Percentiles rank a stretch among this genome's conserved stretches.
Evolutionary conservation across 345 rosid species (phyloP).

Genomic region (Hypericum perforatum): DNA sequence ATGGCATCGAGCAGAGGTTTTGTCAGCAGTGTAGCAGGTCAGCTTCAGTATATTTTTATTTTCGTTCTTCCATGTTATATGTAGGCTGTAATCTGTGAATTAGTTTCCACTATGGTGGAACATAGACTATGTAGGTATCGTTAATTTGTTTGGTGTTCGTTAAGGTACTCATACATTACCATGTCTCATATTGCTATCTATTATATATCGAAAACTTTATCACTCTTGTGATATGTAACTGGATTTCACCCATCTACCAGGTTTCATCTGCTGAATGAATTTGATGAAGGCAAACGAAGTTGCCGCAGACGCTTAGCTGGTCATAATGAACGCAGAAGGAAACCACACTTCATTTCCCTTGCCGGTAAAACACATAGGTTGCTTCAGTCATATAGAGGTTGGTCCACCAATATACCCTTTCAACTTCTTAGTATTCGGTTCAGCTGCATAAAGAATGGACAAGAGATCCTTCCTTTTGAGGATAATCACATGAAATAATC

Average conservation of each 20-base stretch:
- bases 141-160: no score
- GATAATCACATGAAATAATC: no score
- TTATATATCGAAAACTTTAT: no score
- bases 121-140: no score
- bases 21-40: constrained; percentile 65
- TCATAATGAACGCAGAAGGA: constrained; percentile 35
- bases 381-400: constrained; percentile 26
- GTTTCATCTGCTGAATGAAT: constrained; percentile 36
- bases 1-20: constrained; percentile 46
- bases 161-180: no score
- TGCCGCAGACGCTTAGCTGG: constrained; percentile 41
- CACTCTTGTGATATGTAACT: no score
- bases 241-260: constrained; percentile 5
- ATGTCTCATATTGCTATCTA: no score
- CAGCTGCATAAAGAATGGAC: background rate
- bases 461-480: no score
- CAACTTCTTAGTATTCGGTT: background rate
- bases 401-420: constrained; percentile 2
- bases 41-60: background rate
- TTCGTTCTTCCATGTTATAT: background rate
- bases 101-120: no score
- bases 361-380: constrained; percentile 15
- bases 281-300: constrained; percentile 40
- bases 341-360: constrained; percentile 26
- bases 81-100: no score